phyloP scores from a whole-genome alignment of 2,329 filamentous ascomycete genomes.

The Tolypocladium amazonense region DNA sequence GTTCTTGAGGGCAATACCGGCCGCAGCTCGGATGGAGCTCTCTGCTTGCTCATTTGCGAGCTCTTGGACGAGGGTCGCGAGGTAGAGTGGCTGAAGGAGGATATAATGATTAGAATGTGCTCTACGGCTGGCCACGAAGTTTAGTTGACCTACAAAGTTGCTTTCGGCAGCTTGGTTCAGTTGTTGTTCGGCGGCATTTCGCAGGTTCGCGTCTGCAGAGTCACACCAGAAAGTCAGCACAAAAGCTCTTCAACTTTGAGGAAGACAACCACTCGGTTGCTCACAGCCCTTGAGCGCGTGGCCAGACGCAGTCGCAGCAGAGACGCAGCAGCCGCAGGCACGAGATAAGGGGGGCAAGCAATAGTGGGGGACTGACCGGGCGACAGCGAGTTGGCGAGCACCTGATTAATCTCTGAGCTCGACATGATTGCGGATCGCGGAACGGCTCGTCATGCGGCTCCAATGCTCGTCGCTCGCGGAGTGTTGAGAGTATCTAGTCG shows the following conservation, averaged over 20 bases:
- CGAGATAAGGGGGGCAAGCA: slow-evolving; percentile 4
- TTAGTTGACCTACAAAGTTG: slow-evolving; percentile 67
- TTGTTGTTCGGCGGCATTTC: slow-evolving; percentile 88
- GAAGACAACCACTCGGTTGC: background rate
- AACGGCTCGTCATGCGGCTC: slow-evolving; percentile 26
- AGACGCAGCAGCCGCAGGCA: slow-evolving; percentile 1
- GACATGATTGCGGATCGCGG: slow-evolving; percentile 42
- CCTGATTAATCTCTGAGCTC: slow-evolving; percentile 90
- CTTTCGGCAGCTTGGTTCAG: slow-evolving; percentile 84
- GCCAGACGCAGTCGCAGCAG: background rate
- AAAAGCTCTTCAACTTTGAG: background rate
- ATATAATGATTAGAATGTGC: slow-evolving; percentile 13
- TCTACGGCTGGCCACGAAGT: slow-evolving; percentile 5
- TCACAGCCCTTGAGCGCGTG: background rate
- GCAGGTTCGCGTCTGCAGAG: slow-evolving; percentile 69
- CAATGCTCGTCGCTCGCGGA: slow-evolving; percentile 12
- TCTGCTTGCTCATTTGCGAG: slow-evolving; percentile 82
- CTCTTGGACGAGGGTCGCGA: slow-evolving; percentile 84
- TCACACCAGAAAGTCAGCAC: slow-evolving; percentile 20
- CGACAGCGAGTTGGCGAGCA: slow-evolving; percentile 94
- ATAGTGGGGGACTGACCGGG: slow-evolving; percentile 54
- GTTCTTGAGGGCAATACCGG: slow-evolving; percentile 96
- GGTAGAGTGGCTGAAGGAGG: slow-evolving; percentile 66
- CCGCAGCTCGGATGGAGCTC: slow-evolving; percentile 80
- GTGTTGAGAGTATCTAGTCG: slow-evolving; percentile 3